Evolutionary conservation across 768 basidiomycete genomes (phyloP), one percentile per base, ranked within the genome.

Genomic region (Mycena pura): DNA sequence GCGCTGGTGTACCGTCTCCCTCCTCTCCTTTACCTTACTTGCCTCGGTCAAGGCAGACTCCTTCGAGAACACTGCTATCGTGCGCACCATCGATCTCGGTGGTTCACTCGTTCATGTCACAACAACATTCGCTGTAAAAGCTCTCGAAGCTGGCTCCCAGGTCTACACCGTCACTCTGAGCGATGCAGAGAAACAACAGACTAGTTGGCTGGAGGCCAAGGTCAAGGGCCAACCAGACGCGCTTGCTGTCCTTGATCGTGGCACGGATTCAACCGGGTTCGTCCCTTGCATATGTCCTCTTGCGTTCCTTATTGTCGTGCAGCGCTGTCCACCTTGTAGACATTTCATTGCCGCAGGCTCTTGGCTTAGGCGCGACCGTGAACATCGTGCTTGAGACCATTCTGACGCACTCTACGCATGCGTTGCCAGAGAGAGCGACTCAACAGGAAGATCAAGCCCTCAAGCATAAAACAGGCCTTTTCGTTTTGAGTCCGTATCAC

Each of bases 31-130:
- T 67, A 72, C 86, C 46, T 68, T 84, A 10, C 70, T 86, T 14
- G 70, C 76, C 49, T 73, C 78, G 36, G 72, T 79, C 25, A 70
- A 36, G n/a, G 63, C 63, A 24, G 64, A 65, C 29, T 82, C 87
- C 2, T 93, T 93, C 76, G 92, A 93, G 83, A 95, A 95, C 68
- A 93, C 91, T 21, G 92, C 90, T 63, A 84, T 99, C 62, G 92
- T 95, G 29, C 90, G 94, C 69, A 88, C 91, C 6, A 81, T 95
- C 60, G 96, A 97, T 68, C 90, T 97, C 22, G 94, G 91, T 32
- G 96, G 96, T 50, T 83, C 95, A 19, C 83, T 93, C 22, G 90
- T 94, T 56, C 89, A 91, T 78, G 86, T 95, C 80, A 92, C 88
- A 53, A 96, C 95, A 44, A 92, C 93, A 46, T 97, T 90, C 76